Evolutionary conservation across 176 grass and related monocot species (phyloP).

Genomic region (Ensete ventricosum): DNA sequence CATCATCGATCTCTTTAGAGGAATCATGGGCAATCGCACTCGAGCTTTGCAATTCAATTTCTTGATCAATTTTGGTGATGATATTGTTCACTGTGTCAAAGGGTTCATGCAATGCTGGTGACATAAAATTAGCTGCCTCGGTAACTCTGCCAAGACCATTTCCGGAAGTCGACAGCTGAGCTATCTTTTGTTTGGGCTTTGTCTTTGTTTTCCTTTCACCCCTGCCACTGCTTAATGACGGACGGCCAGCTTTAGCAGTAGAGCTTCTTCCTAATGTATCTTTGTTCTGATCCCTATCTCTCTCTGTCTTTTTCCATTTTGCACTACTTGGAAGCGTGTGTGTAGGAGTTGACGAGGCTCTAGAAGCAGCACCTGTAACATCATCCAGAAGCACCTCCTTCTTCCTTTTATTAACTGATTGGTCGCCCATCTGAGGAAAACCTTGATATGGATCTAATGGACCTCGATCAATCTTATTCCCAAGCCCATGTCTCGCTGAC

Average conservation of each 20-base stretch:
- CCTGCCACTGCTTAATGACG: conserved; percentile 52
- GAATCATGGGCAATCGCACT: conserved; percentile 11
- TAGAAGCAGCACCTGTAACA: conserved; percentile 20
- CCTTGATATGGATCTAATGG: conserved; percentile 41
- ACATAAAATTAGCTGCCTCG: conserved; percentile 24
- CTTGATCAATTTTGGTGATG: conserved; percentile 15
- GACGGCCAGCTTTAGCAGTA: conserved; percentile 42
- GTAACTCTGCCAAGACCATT: conserved; percentile 47
- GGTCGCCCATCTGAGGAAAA: conserved; percentile 3
- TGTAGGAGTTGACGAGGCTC: conserved; percentile 12
- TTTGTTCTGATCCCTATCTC: conserved; percentile 49
- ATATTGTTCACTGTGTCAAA: conserved; percentile 12
- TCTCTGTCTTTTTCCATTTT: conserved; percentile 71
- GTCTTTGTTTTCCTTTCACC: conserved; percentile 70
- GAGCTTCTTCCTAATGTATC: conserved; percentile 51
- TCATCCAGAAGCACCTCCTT: conserved; percentile 33
- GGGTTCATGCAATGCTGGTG: conserved; percentile 9
- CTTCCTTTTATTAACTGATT: conserved; percentile 22
- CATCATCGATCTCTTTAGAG: conserved; percentile 23
- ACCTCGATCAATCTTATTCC: conserved; percentile 39
- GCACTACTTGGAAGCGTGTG: conserved; percentile 29
- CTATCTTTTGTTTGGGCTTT: conserved; percentile 75
- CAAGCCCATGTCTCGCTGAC: conserved; percentile 27
- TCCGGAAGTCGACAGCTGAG: conserved; percentile 60
- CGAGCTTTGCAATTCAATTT: conserved; percentile 15